Conservation (phyloP, 1,284 basidiomycete genomes). For the Leccinum subrobustum region DNA sequence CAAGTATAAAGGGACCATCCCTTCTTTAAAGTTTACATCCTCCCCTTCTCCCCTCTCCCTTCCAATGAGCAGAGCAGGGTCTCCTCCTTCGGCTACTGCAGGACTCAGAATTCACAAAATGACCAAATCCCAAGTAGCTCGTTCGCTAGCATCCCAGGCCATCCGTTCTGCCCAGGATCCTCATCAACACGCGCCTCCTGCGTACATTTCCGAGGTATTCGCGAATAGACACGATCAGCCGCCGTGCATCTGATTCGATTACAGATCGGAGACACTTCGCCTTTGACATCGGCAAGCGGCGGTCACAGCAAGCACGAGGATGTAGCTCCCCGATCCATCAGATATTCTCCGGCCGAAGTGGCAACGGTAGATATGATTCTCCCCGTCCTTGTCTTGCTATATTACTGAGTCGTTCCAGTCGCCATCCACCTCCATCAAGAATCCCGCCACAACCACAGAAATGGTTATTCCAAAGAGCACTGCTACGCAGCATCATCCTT, state of each 20-base stretch:
- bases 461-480: conserved; percentile 21
- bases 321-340: conserved; percentile 9
- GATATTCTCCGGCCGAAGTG: conserved; percentile 4
- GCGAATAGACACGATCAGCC: neutral
- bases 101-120: conserved; percentile 17
- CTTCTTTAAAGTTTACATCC: neutral
- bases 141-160: conserved; percentile 4
- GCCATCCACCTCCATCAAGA: conserved; percentile 1
- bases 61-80: conserved; percentile 15
- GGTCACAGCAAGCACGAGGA: neutral
- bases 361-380: conserved; percentile 15
- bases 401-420: conserved; percentile 17
- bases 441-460: neutral
- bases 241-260: conserved; percentile 14
- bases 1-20: conserved; percentile 26
- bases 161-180: conserved; percentile 12
- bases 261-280: conserved; percentile 13
- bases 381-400: conserved; percentile 7
- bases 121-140: conserved; percentile 9
- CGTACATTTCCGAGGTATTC: conserved; percentile 17
- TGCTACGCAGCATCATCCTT: neutral
- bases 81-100: neutral
- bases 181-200: conserved; percentile 14
- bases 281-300: conserved; percentile 9
- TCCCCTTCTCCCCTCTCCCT: neutral